Base-by-base conservation (phyloP, 2,329 filamentous ascomycete genomes). In the Onygena corvina region DNA sequence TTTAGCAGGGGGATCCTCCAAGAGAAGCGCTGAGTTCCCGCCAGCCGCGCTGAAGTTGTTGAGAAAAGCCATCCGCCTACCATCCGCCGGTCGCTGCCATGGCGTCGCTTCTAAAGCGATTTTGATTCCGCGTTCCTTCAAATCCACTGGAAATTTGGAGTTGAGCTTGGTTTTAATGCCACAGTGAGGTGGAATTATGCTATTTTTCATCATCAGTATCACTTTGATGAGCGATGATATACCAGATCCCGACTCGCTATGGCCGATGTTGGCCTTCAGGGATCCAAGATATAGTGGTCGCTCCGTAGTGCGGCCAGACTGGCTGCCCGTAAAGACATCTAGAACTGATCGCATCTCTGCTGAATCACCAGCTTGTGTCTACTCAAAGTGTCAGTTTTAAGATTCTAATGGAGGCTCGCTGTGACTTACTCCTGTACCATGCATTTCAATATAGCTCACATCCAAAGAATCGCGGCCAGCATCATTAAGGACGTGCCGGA, bases 401-500 rank as follows among this genome's bases (percentile, higher is more conserved):
- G n/a, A n/a, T n/a, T n/a, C n/a, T n/a, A n/a, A n/a, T n/a, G n/a
- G n/a, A n/a, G n/a, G n/a, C n/a, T n/a, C n/a, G n/a, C n/a, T n/a
- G n/a, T n/a, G n/a, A n/a, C n/a, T n/a, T n/a, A n/a, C n/a, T 14
- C 42, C 42, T 11, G 42, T 46, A 31, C 42, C 42, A 31, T 46
- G 42, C 11, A 35, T 21, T 20, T 48, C 46, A 14, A 48, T 14
- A 14, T 30, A 46, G 38, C 38, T 42, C 14, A 42, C 81, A 30
- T 31, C 25, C 3, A 30, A 8, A 4, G 46, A 14, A 14, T 8
- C 56, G 16, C 92, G 75, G 51, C 83, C 82, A 36, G 84, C 81
- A 38, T 84, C 77, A 42, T 82, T 76, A 1, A 92, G 71, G 21
- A 92, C 80, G 34, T 77, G 73, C 50, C 77, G 76, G 58, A 83